These are phyloP conservation scores for Solanum ossicruentum DNA, from an alignment of 257 asterid species.

Conservation along the genomic window DNA sequence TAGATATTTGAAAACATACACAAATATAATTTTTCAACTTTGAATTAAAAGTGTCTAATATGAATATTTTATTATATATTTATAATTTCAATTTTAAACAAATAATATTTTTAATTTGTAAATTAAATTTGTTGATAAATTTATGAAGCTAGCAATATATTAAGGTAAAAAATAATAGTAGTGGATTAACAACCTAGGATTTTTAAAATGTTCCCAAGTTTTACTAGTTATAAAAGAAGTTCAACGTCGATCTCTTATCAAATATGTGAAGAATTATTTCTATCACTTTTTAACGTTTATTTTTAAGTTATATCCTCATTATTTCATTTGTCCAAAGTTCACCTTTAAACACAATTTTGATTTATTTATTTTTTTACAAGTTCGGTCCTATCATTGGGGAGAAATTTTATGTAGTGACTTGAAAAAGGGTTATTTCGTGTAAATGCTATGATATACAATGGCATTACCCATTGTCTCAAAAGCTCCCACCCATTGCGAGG, in stretches of 20 bases:
- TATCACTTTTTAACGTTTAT: too few species aligned
- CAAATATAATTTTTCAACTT: background rate
- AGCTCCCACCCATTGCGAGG: too few species aligned
- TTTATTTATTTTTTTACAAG: background rate
- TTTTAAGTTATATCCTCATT: too few species aligned
- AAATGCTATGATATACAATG: too few species aligned
- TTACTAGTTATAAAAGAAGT: background rate
- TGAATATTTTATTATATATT: background rate
- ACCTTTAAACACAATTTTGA: background rate
- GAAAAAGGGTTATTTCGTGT: too few species aligned
- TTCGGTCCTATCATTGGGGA: too few species aligned
- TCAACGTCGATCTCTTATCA: background rate
- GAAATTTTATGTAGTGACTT: too few species aligned
- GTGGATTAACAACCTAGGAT: background rate
- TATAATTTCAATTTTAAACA: background rate
- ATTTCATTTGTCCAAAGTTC: too few species aligned
- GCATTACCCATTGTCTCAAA: too few species aligned
- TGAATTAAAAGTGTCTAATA: background rate
- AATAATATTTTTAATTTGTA: background rate
- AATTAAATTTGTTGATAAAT: background rate
- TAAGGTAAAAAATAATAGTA: background rate
- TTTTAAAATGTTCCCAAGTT: background rate
- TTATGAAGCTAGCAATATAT: background rate
- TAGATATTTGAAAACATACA: background rate
- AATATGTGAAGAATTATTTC: background rate